These are phyloP conservation scores for Fusarium hostae DNA, from an alignment of 2,329 filamentous ascomycete genomes.

Conservation along the genomic window DNA sequence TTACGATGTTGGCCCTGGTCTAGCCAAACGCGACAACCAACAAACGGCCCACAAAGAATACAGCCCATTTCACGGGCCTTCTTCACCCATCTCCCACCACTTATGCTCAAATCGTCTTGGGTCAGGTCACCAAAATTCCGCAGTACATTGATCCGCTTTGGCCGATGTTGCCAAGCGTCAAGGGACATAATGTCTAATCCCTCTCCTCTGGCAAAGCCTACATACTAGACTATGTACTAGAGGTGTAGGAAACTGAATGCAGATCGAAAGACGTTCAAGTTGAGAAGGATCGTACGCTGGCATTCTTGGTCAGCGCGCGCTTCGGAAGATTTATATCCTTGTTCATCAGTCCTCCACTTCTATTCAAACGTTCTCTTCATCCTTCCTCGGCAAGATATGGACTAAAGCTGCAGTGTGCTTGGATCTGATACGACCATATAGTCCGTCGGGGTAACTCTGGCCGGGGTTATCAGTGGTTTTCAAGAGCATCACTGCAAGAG, in stretches of 20 bases:
- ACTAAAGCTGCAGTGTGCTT: background rate
- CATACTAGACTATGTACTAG: background rate
- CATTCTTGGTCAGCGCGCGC: slow-evolving; percentile 1
- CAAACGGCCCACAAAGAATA: slow-evolving; percentile 31
- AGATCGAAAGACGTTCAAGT: background rate
- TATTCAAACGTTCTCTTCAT: slow-evolving; percentile 6
- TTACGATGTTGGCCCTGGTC: slow-evolving; percentile 27
- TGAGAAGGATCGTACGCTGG: background rate
- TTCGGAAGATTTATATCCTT: slow-evolving; percentile 24
- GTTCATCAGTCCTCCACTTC: slow-evolving; percentile 16
- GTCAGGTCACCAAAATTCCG: background rate
- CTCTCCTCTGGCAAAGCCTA: background rate
- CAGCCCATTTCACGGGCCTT: background rate
- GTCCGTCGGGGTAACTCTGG: background rate
- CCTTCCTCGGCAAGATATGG: background rate
- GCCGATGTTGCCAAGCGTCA: background rate
- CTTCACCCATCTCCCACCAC: slow-evolving; percentile 1
- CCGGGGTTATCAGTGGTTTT: background rate
- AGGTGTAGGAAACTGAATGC: background rate
- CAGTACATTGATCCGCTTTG: background rate
- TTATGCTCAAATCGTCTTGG: background rate
- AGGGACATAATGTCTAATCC: background rate
- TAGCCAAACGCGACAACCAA: slow-evolving; percentile 30
- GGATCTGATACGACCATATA: background rate
- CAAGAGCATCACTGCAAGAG: slow-evolving; percentile 1